Evolutionary conservation across 192 early-diverging fungal genomes (phyloP).

Genomic region (Pilaira anomala): DNA sequence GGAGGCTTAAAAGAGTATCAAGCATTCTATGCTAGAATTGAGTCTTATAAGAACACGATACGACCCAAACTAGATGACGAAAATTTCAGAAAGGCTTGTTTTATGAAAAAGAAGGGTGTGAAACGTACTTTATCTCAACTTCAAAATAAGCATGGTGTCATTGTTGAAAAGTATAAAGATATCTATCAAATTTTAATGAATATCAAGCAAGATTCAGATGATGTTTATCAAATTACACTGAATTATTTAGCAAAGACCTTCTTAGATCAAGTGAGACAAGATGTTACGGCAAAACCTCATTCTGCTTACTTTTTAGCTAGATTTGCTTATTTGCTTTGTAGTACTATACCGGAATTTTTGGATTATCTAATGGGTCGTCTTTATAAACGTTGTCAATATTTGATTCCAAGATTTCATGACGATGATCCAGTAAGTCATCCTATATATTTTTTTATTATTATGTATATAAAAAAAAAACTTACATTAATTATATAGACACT

Average conservation of each 20-base stretch:
- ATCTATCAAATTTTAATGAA: background rate
- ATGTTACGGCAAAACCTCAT: conserved; percentile 54
- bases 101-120: conserved; percentile 33
- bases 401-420: conserved; percentile 61
- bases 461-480: no score
- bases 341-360: conserved; percentile 53
- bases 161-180: conserved; percentile 35
- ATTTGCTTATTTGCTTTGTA: conserved; percentile 56
- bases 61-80: conserved; percentile 21
- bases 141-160: conserved; percentile 33
- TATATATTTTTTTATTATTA: conserved; percentile 10
- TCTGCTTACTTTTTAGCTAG: conserved; percentile 67
- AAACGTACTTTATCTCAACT: conserved; percentile 46
- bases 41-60: conserved; percentile 39
- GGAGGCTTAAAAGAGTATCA: conserved; percentile 35
- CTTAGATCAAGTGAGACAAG: conserved; percentile 68
- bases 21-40: conserved; percentile 18
- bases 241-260: conserved; percentile 51
- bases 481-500: conserved; percentile 36
- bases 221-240: conserved; percentile 44
- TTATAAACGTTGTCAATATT: conserved; percentile 64
- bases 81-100: conserved; percentile 27
- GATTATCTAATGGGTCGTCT: conserved; percentile 62
- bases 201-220: conserved; percentile 14
- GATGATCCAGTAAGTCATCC: conserved; percentile 43